phyloP scores from a whole-genome alignment of 179 eudicot genomes.

The Silene vulgaris region DNA sequence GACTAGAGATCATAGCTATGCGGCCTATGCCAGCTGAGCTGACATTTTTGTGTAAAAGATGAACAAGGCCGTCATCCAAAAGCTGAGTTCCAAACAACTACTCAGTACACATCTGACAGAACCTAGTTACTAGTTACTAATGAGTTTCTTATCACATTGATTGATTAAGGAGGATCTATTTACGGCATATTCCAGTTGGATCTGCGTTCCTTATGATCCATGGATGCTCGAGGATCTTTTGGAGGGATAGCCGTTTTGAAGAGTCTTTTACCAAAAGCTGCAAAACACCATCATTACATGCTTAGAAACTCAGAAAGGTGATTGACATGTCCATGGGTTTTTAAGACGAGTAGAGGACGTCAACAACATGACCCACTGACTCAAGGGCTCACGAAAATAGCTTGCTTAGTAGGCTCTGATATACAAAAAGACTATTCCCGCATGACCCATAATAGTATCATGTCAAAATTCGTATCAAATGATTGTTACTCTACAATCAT shows the following conservation, averaged over 20 bases:
- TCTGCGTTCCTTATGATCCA: constrained; percentile 74
- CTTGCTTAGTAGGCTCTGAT: neutral
- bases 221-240: constrained; percentile 75
- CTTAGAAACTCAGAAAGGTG: constrained; percentile 7
- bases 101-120: neutral
- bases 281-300: constrained; percentile 21
- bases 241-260: constrained; percentile 72
- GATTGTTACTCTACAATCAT: neutral
- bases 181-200: constrained; percentile 41
- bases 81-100: neutral
- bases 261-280: constrained; percentile 90
- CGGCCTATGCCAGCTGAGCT: neutral
- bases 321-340: neutral
- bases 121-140: neutral
- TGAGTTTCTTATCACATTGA: neutral
- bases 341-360: neutral
- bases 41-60: neutral
- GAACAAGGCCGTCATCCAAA: neutral
- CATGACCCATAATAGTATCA: neutral
- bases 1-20: neutral
- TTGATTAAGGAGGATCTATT: constrained; percentile 14
- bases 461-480: neutral
- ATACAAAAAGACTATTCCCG: neutral
- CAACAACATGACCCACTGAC: neutral
- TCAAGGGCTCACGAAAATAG: neutral